Conservation (phyloP, 1,284 basidiomycete genomes). For the Leccinum subrobustum region DNA sequence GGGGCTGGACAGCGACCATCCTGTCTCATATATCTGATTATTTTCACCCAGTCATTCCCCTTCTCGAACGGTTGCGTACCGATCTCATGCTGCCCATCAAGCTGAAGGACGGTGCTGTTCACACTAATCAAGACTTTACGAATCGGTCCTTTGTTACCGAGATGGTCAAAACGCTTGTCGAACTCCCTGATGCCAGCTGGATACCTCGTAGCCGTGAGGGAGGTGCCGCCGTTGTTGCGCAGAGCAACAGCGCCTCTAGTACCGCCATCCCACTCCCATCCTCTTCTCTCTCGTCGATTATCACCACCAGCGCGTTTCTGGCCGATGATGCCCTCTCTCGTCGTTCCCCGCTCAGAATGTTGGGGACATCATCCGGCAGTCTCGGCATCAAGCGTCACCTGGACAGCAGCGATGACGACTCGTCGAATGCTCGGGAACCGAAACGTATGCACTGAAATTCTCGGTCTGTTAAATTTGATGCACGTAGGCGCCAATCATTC, state of each 20-base stretch:
- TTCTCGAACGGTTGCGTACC: not conserved
- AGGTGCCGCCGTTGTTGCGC: not conserved
- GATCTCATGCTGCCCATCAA: not conserved
- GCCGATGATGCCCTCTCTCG: not conserved
- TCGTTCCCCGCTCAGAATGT: not conserved
- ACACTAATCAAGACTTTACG: not conserved
- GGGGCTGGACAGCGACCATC: not conserved
- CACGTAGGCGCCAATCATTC: not conserved
- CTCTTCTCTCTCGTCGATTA: not conserved
- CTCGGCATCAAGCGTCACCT: not conserved
- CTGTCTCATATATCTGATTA: not conserved
- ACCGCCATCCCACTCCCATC: not conserved
- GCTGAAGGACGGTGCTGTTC: not conserved
- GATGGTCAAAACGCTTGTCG: not conserved
- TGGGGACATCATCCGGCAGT: not conserved
- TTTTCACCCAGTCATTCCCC: not conserved
- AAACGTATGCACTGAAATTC: not conserved
- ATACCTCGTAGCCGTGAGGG: not conserved
- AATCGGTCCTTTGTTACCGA: not conserved
- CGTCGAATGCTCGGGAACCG: not conserved
- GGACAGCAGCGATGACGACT: not conserved
- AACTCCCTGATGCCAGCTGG: not conserved
- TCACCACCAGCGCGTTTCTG: not conserved
- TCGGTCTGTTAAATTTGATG: not conserved
- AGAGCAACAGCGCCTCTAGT: not conserved